Evolutionary conservation across 805 yeast genomes (phyloP).

Genomic region (Wickerhamiella australiensis): DNA sequence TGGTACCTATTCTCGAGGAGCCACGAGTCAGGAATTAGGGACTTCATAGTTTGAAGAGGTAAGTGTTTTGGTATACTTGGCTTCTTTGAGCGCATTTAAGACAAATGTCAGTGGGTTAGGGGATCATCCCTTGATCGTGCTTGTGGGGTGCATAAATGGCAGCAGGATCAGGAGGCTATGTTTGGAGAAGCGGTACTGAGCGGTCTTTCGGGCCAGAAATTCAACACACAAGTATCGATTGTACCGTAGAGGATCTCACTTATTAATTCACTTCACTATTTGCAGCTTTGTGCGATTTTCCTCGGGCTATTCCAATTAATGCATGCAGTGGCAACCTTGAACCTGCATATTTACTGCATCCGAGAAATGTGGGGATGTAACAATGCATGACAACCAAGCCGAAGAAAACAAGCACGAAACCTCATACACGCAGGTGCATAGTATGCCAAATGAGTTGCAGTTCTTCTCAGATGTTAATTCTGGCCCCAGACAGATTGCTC

Average conservation of each 20-base stretch:
- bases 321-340: background rate
- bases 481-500: too few relatives aligned
- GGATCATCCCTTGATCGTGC: background rate
- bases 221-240: too few relatives aligned
- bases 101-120: background rate
- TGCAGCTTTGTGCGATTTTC: too few relatives aligned
- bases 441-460: too few relatives aligned
- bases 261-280: too few relatives aligned
- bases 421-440: too few relatives aligned
- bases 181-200: too few relatives aligned
- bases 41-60: background rate
- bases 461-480: too few relatives aligned
- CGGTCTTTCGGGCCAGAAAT: background rate
- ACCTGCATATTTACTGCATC: background rate
- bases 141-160: constrained; percentile 1
- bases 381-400: too few relatives aligned
- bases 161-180: background rate
- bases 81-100: too few relatives aligned
- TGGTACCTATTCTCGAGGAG: constrained; percentile 6
- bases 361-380: background rate
- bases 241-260: background rate
- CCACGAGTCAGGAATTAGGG: constrained; percentile 4
- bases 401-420: too few relatives aligned
- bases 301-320: background rate
- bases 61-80: too few relatives aligned